Evolutionary conservation across 805 yeast species (phyloP).

Genomic region (Candida railenensis): DNA sequence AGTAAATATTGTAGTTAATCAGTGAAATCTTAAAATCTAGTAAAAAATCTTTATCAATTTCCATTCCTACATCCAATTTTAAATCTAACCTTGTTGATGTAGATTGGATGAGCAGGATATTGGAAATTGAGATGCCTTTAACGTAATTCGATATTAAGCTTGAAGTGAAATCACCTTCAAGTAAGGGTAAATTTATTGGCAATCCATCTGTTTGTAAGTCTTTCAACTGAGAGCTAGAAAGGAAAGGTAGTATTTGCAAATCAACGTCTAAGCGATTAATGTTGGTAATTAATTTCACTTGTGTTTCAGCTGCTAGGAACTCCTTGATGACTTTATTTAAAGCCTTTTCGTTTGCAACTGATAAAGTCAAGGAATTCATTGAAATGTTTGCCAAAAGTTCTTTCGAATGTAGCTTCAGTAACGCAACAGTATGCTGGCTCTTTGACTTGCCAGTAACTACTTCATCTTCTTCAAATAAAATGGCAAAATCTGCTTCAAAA

Average conservation of each 20-base stretch:
- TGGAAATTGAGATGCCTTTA: not conserved
- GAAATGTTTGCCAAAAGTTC: not conserved
- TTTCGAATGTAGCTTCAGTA: not conserved
- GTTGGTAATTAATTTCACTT: not conserved
- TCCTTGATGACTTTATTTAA: not conserved
- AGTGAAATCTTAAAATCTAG: conserved; percentile 15
- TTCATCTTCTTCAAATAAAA: not conserved
- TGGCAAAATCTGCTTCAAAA: not conserved
- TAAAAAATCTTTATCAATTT: not conserved
- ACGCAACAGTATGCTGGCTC: not conserved
- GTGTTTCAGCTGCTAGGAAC: not conserved
- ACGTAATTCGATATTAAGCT: not conserved
- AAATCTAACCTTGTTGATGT: not conserved
- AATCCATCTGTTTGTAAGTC: not conserved
- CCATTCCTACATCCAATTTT: not conserved
- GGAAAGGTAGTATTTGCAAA: not conserved
- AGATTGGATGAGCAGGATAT: not conserved
- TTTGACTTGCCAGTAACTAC: not conserved
- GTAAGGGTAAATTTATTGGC: not conserved
- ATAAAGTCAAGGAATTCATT: not conserved
- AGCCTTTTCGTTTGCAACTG: not conserved
- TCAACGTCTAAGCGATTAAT: not conserved
- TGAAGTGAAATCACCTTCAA: not conserved
- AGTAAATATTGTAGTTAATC: conserved; percentile 17
- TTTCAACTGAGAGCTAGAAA: not conserved